A percentile compares a stretch with the other conserved stretches of the same genome.
phyloP scores from a whole-genome alignment of 2,329 filamentous ascomycete genomes.

The Fusarium mangiferae region DNA sequence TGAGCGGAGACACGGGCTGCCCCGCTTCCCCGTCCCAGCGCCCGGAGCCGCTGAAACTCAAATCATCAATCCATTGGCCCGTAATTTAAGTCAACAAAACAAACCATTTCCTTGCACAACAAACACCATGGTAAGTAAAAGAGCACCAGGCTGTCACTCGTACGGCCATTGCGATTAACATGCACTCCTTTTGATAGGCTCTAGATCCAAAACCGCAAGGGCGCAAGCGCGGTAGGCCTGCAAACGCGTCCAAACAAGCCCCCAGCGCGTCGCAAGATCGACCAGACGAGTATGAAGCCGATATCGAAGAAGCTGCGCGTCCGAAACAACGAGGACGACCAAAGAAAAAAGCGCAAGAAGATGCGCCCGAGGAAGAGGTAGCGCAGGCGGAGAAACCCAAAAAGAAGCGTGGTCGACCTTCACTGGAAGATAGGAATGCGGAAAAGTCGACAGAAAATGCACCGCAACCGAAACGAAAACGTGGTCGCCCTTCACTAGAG shows the following conservation, averaged over 20 bases:
- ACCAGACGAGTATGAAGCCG: conserved; percentile 39
- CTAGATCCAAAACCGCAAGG: conserved; percentile 47
- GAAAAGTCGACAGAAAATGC: conserved; percentile 21
- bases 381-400: conserved; percentile 19
- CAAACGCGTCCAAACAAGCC: conserved; percentile 53
- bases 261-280: conserved; percentile 42
- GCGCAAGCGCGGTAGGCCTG: conserved; percentile 57
- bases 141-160: neutral
- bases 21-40: conserved; percentile 29
- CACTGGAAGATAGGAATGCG: conserved; percentile 28
- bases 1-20: conserved; percentile 25
- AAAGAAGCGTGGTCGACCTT: conserved; percentile 46
- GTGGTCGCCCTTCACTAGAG: conserved; percentile 48
- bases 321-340: conserved; percentile 36
- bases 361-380: conserved; percentile 10
- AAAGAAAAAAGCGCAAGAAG: conserved; percentile 6
- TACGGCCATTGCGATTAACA: neutral
- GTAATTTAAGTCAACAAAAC: conserved; percentile 21
- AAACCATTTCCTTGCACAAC: conserved; percentile 1
- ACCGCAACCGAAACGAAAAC: conserved; percentile 49
- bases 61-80: conserved; percentile 15
- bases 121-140: conserved; percentile 23
- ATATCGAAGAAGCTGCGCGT: conserved; percentile 41
- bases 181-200: conserved; percentile 24
- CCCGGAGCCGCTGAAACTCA: conserved; percentile 30